Base-by-base conservation (phyloP, 1,284 basidiomycete species). In the Fomitopsis schrenkii region DNA sequence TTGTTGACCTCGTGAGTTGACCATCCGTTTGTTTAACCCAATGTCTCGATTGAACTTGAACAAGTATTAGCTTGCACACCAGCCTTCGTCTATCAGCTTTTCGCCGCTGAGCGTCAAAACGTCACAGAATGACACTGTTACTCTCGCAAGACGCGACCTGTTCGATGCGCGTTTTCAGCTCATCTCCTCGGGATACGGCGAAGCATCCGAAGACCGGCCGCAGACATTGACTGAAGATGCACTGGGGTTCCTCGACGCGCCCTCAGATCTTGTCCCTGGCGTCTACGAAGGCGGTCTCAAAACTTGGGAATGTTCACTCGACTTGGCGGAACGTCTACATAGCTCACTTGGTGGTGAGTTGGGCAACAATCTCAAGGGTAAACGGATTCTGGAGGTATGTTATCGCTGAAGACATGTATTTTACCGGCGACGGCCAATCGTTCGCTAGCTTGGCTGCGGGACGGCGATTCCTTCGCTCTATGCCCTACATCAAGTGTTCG, bases 271-370 rank as follows among this genome's bases (percentile, higher is more conserved):
- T 12, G 85, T 98, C 10, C 93, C 95, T 1, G 90, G 95, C 0
- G 82, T 95, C 0, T 98, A 99, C 70, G 97, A 98, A 76, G 97
- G 97, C 15, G 97, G 97, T 0, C 74, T 99, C 59, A 98, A 98
- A 76, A 98, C 95, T 2, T 99, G 97, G 97, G 97, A 99, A 74
- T 97, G 95, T 64, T 92, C 93, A 41, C 75, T 96, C 15, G 97
- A 98, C 74, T 80, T 99, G 0, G 92, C 91, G 0, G 80, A 79
- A 48, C 86, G 83, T 67, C 75, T 86, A 35, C 75, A 79, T 67
- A 64, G 73, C 33, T 65, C 79, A 59, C 67, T 76, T 44, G 69
- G 73, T 35, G 50, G 53, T 7, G 57, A 63, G 2, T 48, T 59
- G 53, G 54, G 60, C 48, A n/a, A 54, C 63, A 60, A 59, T 2